Base-by-base conservation (phyloP, 2,329 filamentous ascomycete species). In the Fusarium burgessii region DNA sequence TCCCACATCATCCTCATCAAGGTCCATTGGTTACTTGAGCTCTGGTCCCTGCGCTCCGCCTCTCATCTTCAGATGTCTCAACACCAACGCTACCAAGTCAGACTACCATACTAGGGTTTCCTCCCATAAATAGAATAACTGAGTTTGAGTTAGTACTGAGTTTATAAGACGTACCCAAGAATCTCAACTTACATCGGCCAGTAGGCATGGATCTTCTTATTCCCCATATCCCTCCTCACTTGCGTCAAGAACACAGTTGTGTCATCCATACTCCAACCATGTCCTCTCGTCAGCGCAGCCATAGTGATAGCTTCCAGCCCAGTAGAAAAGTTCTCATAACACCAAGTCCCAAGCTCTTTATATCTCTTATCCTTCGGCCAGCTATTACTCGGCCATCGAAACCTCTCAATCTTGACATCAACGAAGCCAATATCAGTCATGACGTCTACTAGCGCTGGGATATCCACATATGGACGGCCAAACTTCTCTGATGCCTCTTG, bases 231-330 rank as follows among this genome's bases (percentile, higher is more conserved):
- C 32, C 38, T 51, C 32, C 20, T 51, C 5, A 51, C 47, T 18
- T 36, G 32, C 20, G 25, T 38, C 17, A 51, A 14, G 36, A 51
- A 38, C 47, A 38, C 32, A 5, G 17, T 38, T 5, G 47, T 51
- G n/a, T 51, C 47, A 32, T 51, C 32, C 8, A 51, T 17, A 51
- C 47, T 38, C 47, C 47, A 51, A 6, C 47, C 47, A 27, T 51
- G 47, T 2, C 32, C 47, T 23, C 47, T 51, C 32, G 47, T 51
- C 20, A 51, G 20, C 20, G 47, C 32, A 20, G 47, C 47, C 47
- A 51, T 38, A 15, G 47, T 51, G 2, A 51, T 51, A n/a, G 47
- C 47, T 1, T 51, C 47, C 18, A 51, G 20, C 0, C 47, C 47
- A 51, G 20, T 38, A 17, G 47, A 51, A 1, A 51, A 51, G 17